Evolutionary conservation across 345 rosid species (phyloP).

Genomic region (Reutealis trisperma): DNA sequence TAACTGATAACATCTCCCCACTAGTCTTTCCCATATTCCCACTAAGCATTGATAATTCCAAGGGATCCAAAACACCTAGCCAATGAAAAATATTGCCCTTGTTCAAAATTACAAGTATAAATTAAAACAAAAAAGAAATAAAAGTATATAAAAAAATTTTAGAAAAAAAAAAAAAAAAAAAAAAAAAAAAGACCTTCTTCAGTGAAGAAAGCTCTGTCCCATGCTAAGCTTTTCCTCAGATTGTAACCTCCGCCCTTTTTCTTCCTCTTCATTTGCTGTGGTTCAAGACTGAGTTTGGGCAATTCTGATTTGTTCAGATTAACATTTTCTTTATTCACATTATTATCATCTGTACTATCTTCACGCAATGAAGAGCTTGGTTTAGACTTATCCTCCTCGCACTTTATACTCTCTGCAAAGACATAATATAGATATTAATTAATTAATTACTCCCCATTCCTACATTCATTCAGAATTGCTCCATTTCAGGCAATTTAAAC

Average conservation of each 20-base stretch:
- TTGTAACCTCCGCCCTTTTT: constrained; percentile 73
- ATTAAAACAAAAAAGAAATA: neutral
- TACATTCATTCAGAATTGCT: neutral
- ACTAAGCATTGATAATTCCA: constrained; percentile 70
- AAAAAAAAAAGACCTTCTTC: constrained; percentile 64
- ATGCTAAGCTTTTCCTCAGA: constrained; percentile 88
- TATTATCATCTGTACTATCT: constrained; percentile 18
- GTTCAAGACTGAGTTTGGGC: constrained; percentile 59
- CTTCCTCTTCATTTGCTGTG: constrained; percentile 87
- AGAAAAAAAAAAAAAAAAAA: neutral
- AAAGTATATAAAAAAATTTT: neutral
- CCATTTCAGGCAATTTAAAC: no score
- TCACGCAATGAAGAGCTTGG: constrained; percentile 17
- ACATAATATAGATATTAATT: no score
- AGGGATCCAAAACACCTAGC: constrained; percentile 67
- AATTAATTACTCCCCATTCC: neutral
- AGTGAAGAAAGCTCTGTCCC: constrained; percentile 85
- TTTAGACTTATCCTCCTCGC: constrained; percentile 20
- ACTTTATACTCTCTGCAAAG: constrained; percentile 31
- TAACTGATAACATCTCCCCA: constrained; percentile 50
- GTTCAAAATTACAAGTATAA: neutral
- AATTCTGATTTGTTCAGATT: constrained; percentile 45
- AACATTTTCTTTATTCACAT: constrained; percentile 49
- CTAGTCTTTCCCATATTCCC: constrained; percentile 40
- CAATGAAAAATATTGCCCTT: neutral